Base-by-base conservation (phyloP, 768 basidiomycete species). In the Mrakia frigida region DNA sequence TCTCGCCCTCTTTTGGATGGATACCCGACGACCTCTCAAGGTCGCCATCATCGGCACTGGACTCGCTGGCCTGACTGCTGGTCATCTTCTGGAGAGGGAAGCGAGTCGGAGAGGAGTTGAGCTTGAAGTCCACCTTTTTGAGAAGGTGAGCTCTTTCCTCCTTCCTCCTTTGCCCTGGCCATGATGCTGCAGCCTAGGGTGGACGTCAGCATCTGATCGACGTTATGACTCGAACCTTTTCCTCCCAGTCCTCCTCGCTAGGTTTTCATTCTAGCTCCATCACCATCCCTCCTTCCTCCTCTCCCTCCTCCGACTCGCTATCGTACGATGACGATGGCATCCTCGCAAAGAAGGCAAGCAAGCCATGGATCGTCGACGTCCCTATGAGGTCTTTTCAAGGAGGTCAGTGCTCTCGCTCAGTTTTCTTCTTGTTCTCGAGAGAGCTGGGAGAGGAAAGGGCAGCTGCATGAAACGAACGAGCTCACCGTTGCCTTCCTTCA, bases 381-480 rank as follows among this genome's bases (percentile, higher is more conserved):
- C 91, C 91, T 0, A 92, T 92, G 91, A 84, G 91, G 56, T 89
- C 89, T 0, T 92, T 92, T 81, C 91, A 92, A 86, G 89, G 89
- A 84, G 90, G 90, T 89, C 74, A 70, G 87, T 78, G 11, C 39
- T n/a, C n/a, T n/a, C n/a, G n/a, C n/a, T n/a, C 5, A 11, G 11
- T 11, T 41, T 21, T 50, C 46, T 18, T 21, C 33, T 33, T 10
- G n/a, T 16, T 53, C 14, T 25, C 18, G n/a, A 13, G 16, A 33
- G 31, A 35, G 33, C 5, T 16, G 31, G 21, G 37, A 13, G n/a
- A 46, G 39, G 23, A 39, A 28, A 9, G 5, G 4, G 25, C 23
- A 21, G 13, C 3, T 46, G 46, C 46, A 35, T 16, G 31, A 39
- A 35, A 33, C 21, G n/a, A n/a, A 67, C 39, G 23, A 35, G 28